phyloP scores from a whole-genome alignment of 805 yeast species.

The Pichia phayaonensis region DNA sequence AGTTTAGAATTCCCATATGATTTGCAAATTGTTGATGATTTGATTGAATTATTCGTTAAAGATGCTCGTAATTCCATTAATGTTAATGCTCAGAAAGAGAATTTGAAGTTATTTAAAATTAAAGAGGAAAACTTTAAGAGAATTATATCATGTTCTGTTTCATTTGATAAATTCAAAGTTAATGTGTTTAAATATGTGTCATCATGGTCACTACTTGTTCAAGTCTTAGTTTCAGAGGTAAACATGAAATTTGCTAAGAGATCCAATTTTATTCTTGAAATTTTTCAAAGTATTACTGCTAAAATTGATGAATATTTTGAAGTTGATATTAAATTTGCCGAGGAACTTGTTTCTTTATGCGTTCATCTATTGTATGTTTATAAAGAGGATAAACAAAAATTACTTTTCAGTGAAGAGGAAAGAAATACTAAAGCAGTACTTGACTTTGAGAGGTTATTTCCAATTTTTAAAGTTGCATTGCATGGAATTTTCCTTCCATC shows the following conservation, averaged over 20 bases:
- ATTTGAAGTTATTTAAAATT: constrained; percentile 11
- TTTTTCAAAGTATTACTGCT: constrained; percentile 70
- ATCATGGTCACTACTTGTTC: constrained; percentile 78
- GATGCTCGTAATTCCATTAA: constrained; percentile 21
- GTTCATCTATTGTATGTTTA: constrained; percentile 62
- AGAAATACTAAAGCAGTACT: constrained; percentile 27
- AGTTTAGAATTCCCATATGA: constrained; percentile 30
- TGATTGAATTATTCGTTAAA: constrained; percentile 21
- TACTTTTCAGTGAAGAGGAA: constrained; percentile 22
- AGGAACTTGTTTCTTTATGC: constrained; percentile 68
- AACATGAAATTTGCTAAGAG: constrained; percentile 38
- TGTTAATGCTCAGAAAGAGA: constrained; percentile 11
- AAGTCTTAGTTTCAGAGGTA: constrained; percentile 56
- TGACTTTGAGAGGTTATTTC: constrained; percentile 48
- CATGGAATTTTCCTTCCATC: constrained; percentile 66
- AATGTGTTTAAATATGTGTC: constrained; percentile 58
- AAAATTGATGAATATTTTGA: constrained; percentile 70
- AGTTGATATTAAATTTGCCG: constrained; percentile 56
- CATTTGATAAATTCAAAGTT: constrained; percentile 40
- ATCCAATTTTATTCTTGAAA: constrained; percentile 61
- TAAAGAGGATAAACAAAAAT: constrained; percentile 33
- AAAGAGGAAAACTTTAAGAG: constrained; percentile 27
- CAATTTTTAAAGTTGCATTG: constrained; percentile 67
- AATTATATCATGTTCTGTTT: constrained; percentile 38
- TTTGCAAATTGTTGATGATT: constrained; percentile 31